Conservation (phyloP, 306 rosid genomes). For the Elaeagnus macrophylla region DNA sequence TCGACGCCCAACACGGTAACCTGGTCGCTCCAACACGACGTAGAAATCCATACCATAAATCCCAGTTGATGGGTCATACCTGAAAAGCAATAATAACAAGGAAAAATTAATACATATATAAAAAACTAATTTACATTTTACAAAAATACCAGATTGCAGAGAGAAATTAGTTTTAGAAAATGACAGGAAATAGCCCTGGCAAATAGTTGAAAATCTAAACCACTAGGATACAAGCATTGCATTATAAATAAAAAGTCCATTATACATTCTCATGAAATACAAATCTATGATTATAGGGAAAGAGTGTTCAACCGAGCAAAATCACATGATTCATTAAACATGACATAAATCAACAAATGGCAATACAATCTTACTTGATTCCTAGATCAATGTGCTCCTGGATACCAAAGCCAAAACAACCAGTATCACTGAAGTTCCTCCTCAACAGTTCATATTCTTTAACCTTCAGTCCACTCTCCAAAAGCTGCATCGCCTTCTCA, state of each 20-base stretch:
- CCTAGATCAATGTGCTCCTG: conserved; percentile 86
- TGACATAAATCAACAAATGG: background rate
- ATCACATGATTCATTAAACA: background rate
- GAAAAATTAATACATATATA: background rate
- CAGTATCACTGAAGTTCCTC: conserved; percentile 77
- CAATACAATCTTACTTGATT: conserved; percentile 54
- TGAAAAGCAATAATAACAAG: conserved; percentile 8
- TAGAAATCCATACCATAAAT: conserved; percentile 86
- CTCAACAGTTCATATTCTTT: conserved; percentile 72
- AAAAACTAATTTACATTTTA: background rate
- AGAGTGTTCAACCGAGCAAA: background rate
- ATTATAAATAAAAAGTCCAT: background rate
- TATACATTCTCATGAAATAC: background rate
- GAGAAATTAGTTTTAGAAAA: too few species aligned
- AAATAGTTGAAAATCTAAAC: background rate
- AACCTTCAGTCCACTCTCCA: conserved; percentile 81
- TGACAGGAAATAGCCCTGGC: background rate
- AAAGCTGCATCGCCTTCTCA: conserved; percentile 79
- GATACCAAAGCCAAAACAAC: conserved; percentile 83
- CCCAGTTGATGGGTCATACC: conserved; percentile 84
- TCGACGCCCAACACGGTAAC: conserved; percentile 79
- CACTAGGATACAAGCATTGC: background rate
- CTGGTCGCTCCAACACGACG: conserved; percentile 71
- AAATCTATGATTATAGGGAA: too few species aligned
- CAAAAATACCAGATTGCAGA: background rate